Base-by-base conservation (phyloP, 106 monocot species). In the Ottelia alismoides region DNA sequence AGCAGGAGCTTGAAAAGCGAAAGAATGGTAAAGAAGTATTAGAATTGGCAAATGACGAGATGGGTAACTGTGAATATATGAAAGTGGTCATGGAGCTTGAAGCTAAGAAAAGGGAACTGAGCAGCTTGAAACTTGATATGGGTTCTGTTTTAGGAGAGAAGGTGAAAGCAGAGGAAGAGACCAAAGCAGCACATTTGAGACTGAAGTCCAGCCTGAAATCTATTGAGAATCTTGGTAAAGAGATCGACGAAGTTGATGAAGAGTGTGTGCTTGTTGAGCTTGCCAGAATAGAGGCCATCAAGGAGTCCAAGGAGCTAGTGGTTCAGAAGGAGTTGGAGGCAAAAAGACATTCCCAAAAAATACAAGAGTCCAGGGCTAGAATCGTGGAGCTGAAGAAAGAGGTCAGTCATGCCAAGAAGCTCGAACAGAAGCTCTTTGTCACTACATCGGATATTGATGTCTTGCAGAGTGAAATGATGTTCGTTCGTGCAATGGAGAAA, bases 261-360 rank as follows among this genome's bases (percentile, higher is more conserved):
- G 96, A 96, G 22, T 81, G 79, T 25, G 82, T 77, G 22, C 72
- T 96, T 11, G 88, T 96, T 27, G 89, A 88, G 70, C 74, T 96
- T 2, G 96, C 96, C 3, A 82, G 84, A 46, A 73, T 96, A 31
- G 82, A 96, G 67, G 96, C 89, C 1, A 75, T 74, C 25, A 78
- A 56, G 25, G 96, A 96, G 51, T 19, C 30, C 18, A 52, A 61
- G 22, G 83, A 93, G 45, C 72, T 93, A 16, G 87, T 80, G 49
- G 58, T 51, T 2, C 74, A 73, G 53, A 68, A 80, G 48, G 45
- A 19, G 22, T 62, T 45, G 0, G 77, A 85, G 31, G 69, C 69
- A 0, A 49, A 30, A 14, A 29, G 31, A 23, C 85, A 78, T 30
- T 52, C 68, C 1, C 45, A 52, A 31, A 65, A 70, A 35, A 74